These are phyloP conservation scores for Erigeron canadensis DNA, from an alignment of 129 eudicot species.

Conservation along the genomic window DNA sequence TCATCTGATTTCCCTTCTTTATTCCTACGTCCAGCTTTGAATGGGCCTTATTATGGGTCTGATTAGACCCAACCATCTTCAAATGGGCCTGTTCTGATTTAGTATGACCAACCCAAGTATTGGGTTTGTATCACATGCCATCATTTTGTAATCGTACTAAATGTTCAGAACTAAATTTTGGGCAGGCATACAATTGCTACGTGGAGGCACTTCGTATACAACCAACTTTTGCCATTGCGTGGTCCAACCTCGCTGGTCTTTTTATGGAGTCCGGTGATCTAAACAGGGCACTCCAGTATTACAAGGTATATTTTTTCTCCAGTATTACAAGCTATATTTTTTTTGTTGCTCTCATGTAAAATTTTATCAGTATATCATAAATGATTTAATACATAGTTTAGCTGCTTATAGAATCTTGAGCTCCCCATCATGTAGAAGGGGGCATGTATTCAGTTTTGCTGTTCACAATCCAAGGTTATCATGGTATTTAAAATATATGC, in stretches of 20 bases:
- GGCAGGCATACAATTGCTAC: conserved; percentile 90
- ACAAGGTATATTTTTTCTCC: conserved; percentile 70
- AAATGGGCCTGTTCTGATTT: no score
- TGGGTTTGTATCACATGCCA: no score
- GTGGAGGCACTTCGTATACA: conserved; percentile 87
- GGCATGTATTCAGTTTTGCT: conserved; percentile 18
- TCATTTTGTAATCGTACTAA: conserved; percentile 27
- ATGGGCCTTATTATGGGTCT: no score
- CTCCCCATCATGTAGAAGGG: not conserved
- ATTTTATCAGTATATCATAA: not conserved
- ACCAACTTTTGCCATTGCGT: conserved; percentile 92
- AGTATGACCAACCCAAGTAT: no score
- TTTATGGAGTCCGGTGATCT: conserved; percentile 94
- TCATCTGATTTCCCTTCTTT: no score
- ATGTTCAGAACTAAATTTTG: conserved; percentile 24
- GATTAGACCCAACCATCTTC: no score
- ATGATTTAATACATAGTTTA: conserved; percentile 13
- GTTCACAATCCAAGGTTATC: not conserved
- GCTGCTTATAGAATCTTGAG: conserved; percentile 5
- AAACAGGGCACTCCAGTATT: conserved; percentile 81
- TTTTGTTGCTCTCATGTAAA: not conserved
- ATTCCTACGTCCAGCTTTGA: no score
- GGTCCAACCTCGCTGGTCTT: conserved; percentile 98
- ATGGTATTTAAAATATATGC: conserved; percentile 5
- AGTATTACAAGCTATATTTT: conserved; percentile 77